phyloP scores from a whole-genome alignment of 352 stramenopile species.

The Phytophthora cajani region DNA sequence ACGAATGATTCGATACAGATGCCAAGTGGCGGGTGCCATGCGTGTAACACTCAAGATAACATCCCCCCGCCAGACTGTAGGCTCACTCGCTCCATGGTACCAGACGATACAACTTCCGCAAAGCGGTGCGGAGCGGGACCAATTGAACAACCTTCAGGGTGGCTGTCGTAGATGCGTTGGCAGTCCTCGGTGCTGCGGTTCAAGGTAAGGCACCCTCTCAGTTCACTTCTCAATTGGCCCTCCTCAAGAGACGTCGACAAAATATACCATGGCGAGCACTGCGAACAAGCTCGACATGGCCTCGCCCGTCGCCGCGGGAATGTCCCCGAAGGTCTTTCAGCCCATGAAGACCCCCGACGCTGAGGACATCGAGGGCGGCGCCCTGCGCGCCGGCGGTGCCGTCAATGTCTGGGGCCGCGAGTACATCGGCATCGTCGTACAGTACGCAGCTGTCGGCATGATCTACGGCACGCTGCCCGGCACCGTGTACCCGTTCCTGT shows the following conservation, averaged over 20 bases:
- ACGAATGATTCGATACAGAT: slow-evolving; percentile 10
- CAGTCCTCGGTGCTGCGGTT: not conserved
- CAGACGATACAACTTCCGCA: slow-evolving; percentile 37
- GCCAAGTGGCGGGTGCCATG: slow-evolving; percentile 4
- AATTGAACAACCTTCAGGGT: slow-evolving; percentile 19
- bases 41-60: not conserved
- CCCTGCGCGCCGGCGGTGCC: slow-evolving; percentile 45
- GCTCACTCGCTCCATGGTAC: slow-evolving; percentile 10
- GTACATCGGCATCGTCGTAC: slow-evolving; percentile 48
- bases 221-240: slow-evolving; percentile 29
- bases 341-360: slow-evolving; percentile 44
- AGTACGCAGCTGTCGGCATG: slow-evolving; percentile 57
- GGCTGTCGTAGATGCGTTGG: slow-evolving; percentile 12
- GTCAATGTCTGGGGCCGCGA: slow-evolving; percentile 46
- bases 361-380: slow-evolving; percentile 47
- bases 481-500: slow-evolving; percentile 55
- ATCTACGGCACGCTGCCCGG: slow-evolving; percentile 50
- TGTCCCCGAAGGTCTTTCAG: slow-evolving; percentile 33
- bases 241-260: slow-evolving; percentile 1
- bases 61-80: not conserved
- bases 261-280: slow-evolving; percentile 19
- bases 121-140: slow-evolving; percentile 36
- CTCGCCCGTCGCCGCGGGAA: slow-evolving; percentile 24
- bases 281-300: slow-evolving; percentile 25
- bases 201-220: slow-evolving; percentile 5